Base-by-base conservation (phyloP, 768 basidiomycete species). In the Mycena latifolia region DNA sequence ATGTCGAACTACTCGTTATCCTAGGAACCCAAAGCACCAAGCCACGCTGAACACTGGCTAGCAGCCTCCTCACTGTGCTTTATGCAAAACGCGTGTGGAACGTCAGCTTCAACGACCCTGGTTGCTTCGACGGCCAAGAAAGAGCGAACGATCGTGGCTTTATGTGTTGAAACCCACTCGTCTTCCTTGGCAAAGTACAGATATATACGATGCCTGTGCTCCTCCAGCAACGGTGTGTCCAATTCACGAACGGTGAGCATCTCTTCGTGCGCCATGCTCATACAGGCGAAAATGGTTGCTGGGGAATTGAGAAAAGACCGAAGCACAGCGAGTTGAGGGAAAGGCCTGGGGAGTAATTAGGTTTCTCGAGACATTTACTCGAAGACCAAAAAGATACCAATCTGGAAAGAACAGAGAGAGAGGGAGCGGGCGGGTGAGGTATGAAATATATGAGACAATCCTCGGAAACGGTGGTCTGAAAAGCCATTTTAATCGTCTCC, bases 51-150 rank as follows among this genome's bases (percentile, higher is more conserved):
- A 67, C 88, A 90, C 45, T 86, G 83, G 24, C 72, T 66, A 33
- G 85, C 88, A 2, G 90, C 66, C 25, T 79, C 69, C 52, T 85
- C 80, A 18, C 86, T 77, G 68, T 91, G 86, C 74, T 84, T 88
- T 89, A 94, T 87, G 73, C 89, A 92, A 73, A 93, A 93, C 18
- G 89, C 87, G 74, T 93, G 92, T 3, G 89, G 90, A 39, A 43
- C 41, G 11, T n/a, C n/a, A 7, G 78, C 72, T 7, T 75, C 76
- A 27, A 83, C 81, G 31, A 88, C 77, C 65, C 74, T 81, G 33
- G 20, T 8, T 6, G 67, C 60, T 31, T 81, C 76, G 5, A 78
- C 76, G 24, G 80, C 76, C 58, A 89, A 76, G 5, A 73, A 55
- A 3, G 24, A 75, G 4, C 68, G 72, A 37, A 89, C 66, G 18